phyloP scores from a whole-genome alignment of 768 basidiomycete species.

The Chalciporus pseudorubinellus region DNA sequence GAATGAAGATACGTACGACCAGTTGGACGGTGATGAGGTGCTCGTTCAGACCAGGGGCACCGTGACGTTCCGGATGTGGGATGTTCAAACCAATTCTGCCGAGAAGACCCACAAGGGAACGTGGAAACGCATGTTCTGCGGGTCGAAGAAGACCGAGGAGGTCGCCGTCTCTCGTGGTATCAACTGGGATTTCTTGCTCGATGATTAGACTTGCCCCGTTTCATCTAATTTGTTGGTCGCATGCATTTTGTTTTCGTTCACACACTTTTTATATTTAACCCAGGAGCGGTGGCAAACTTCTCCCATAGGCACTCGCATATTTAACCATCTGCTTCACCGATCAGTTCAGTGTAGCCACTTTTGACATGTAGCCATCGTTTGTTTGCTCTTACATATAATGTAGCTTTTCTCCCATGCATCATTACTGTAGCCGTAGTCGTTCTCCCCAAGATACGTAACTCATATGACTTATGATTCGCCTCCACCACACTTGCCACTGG shows the following conservation, averaged over 20 bases:
- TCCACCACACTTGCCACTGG: neutral
- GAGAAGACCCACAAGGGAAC: slow-evolving; percentile 63
- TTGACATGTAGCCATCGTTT: slow-evolving; percentile 26
- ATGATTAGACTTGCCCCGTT: slow-evolving; percentile 44
- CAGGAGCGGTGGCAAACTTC: slow-evolving; percentile 10
- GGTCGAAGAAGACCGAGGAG: slow-evolving; percentile 51
- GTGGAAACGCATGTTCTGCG: slow-evolving; percentile 62
- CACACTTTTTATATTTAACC: too few relatives aligned
- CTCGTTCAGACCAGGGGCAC: slow-evolving; percentile 57
- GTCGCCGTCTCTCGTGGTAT: slow-evolving; percentile 37
- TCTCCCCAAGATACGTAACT: slow-evolving; percentile 4
- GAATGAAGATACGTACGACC: slow-evolving; percentile 39
- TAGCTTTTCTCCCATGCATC: slow-evolving; percentile 12
- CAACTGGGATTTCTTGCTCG: slow-evolving; percentile 79
- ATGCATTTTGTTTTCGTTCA: slow-evolving; percentile 6
- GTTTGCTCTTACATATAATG: slow-evolving; percentile 18
- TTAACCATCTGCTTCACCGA: slow-evolving; percentile 16
- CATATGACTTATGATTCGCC: neutral
- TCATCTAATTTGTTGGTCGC: slow-evolving; percentile 14
- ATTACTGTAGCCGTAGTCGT: slow-evolving; percentile 26
- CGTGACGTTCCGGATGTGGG: slow-evolving; percentile 78
- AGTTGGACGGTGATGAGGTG: slow-evolving; percentile 56
- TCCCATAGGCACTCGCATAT: slow-evolving; percentile 7
- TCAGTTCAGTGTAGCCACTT: slow-evolving; percentile 24
- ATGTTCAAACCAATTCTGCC: slow-evolving; percentile 60